A percentile compares a stretch with the other conserved stretches of the same genome.
phyloP scores from a whole-genome alignment of 768 basidiomycete genomes.

The Panus rudis region DNA sequence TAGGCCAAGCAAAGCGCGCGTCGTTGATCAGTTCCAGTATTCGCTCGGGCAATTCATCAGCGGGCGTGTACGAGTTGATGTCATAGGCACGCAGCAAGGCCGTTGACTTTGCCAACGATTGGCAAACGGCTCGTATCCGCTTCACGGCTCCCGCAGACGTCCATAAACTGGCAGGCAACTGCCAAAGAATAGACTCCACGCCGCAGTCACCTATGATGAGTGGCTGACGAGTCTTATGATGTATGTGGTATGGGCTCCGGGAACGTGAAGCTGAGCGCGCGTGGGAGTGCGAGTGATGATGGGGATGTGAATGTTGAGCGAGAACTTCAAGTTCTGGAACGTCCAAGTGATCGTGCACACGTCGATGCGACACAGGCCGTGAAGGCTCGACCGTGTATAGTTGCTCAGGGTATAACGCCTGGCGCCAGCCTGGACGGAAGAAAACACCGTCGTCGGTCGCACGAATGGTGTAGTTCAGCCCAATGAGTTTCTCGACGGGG shows the following conservation, averaged over 20 bases:
- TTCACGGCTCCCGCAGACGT: conserved; percentile 52
- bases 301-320: conserved; percentile 13
- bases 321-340: conserved; percentile 25
- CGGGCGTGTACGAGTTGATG: conserved; percentile 51
- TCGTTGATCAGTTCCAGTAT: conserved; percentile 74
- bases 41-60: conserved; percentile 60
- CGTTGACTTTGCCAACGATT: conserved; percentile 56
- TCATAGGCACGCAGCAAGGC: conserved; percentile 65
- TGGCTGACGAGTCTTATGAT: conserved; percentile 38
- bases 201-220: conserved; percentile 72
- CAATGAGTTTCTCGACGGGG: conserved; percentile 49
- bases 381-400: conserved; percentile 11
- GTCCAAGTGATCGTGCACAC: conserved; percentile 15
- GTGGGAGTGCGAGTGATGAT: conserved; percentile 9
- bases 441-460: conserved; percentile 66
- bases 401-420: conserved; percentile 34
- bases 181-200: conserved; percentile 60
- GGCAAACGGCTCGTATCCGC: conserved; percentile 67
- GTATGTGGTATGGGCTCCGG: conserved; percentile 10
- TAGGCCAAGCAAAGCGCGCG: conserved; percentile 70
- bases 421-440: conserved; percentile 55
- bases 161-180: conserved; percentile 55
- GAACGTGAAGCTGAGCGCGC: conserved; percentile 16
- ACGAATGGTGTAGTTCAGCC: conserved; percentile 35
- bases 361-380: conserved; percentile 17